Conservation (phyloP, 2,329 filamentous ascomycete species). For the Juglanconis sp. region DNA sequence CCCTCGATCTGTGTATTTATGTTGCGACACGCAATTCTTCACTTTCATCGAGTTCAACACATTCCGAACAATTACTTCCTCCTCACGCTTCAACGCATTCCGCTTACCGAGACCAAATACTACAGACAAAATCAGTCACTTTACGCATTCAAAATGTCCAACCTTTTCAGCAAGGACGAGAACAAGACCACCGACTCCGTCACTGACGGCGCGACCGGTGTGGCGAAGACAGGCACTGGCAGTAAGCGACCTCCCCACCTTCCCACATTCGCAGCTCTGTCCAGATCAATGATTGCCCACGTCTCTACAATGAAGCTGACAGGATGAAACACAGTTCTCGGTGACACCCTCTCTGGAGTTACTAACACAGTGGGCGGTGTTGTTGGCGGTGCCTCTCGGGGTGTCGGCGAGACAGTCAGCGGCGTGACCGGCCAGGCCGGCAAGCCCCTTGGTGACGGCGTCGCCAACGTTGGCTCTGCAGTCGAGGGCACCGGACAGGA, state of each 20-base stretch:
- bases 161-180: slow-evolving; percentile 14
- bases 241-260: neutral
- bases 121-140: neutral
- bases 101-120: too few species aligned
- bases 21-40: neutral
- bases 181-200: slow-evolving; percentile 9
- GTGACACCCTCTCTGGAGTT: slow-evolving; percentile 12
- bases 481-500: slow-evolving; percentile 12
- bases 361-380: slow-evolving; percentile 16
- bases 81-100: too few species aligned
- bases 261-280: too few species aligned
- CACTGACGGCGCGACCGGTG: slow-evolving; percentile 11
- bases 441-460: slow-evolving; percentile 15
- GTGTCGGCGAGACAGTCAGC: slow-evolving; percentile 13
- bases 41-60: too few species aligned
- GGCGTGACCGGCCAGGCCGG: slow-evolving; percentile 12
- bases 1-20: neutral
- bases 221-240: slow-evolving; percentile 17
- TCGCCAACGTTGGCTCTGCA: slow-evolving; percentile 13
- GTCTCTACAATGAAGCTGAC: neutral
- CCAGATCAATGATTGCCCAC: too few species aligned
- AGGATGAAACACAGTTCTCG: neutral
- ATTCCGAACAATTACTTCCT: neutral
- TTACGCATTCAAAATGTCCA: slow-evolving; percentile 7
- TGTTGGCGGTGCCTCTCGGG: slow-evolving; percentile 13